phyloP scores from a whole-genome alignment of 164 flowering plant genomes.

The Aristolochia californica region DNA sequence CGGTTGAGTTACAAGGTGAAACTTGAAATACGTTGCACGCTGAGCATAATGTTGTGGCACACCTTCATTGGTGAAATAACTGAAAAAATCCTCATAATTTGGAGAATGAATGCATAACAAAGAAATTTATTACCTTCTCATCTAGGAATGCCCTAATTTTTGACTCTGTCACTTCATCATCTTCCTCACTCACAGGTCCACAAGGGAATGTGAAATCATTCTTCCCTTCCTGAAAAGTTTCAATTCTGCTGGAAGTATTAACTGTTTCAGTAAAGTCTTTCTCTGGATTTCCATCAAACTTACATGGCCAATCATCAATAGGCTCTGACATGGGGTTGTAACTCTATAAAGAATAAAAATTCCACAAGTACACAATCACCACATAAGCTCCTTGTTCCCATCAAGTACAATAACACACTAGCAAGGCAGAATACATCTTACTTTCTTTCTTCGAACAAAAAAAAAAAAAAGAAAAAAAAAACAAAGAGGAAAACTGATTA shows the following conservation, averaged over 20 bases:
- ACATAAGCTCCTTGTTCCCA: neutral
- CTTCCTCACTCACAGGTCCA: constrained; percentile 41
- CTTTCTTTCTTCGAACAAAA: neutral
- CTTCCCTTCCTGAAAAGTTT: constrained; percentile 15
- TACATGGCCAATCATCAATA: constrained; percentile 44
- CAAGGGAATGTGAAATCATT: constrained; percentile 43
- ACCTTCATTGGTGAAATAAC: neutral
- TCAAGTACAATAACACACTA: neutral
- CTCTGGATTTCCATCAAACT: constrained; percentile 43
- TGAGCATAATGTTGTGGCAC: neutral
- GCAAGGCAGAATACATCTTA: neutral
- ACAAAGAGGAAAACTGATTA: constrained; percentile 12
- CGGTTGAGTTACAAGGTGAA: too few relatives aligned
- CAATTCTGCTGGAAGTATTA: constrained; percentile 13
- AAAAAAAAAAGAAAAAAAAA: neutral
- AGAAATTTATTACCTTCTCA: constrained; percentile 40
- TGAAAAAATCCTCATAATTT: neutral
- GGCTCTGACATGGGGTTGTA: constrained; percentile 66
- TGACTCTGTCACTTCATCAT: constrained; percentile 60
- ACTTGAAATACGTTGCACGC: neutral
- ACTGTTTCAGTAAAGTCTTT: constrained; percentile 13
- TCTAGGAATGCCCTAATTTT: constrained; percentile 62
- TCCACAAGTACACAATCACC: neutral
- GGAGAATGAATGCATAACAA: neutral
- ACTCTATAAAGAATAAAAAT: constrained; percentile 29